Conservation (phyloP, 2,329 filamentous ascomycete genomes). For the Alternaria consortialis region DNA sequence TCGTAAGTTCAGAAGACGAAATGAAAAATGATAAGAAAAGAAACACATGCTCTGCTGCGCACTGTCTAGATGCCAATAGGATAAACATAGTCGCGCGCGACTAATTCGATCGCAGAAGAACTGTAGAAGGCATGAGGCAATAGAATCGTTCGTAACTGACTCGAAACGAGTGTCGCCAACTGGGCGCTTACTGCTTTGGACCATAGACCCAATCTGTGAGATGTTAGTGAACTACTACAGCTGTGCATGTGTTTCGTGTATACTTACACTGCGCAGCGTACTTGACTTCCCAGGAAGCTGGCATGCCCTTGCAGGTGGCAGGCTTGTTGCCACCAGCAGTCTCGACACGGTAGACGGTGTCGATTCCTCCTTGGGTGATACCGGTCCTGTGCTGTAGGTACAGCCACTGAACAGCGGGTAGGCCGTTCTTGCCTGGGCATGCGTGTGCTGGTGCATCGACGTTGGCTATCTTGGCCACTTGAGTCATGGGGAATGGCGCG, state of each 20-base stretch:
- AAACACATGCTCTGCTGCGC: not conserved
- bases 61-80: not conserved
- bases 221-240: constrained; percentile 10
- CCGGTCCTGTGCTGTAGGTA: constrained; percentile 54
- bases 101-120: constrained; percentile 1
- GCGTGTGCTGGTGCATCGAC: constrained; percentile 62
- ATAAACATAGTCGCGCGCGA: constrained; percentile 10
- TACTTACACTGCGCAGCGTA: constrained; percentile 54
- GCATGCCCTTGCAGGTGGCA: constrained; percentile 49
- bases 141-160: constrained; percentile 12
- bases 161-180: constrained; percentile 20
- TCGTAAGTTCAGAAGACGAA: constrained; percentile 14
- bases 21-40: constrained; percentile 4
- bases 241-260: not conserved
- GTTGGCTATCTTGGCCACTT: constrained; percentile 58
- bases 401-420: constrained; percentile 57
- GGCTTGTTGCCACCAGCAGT: constrained; percentile 58
- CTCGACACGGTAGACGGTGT: constrained; percentile 59
- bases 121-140: constrained; percentile 3
- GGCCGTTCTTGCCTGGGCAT: constrained; percentile 51
- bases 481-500: constrained; percentile 53
- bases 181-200: constrained; percentile 32
- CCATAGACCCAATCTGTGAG: constrained; percentile 57
- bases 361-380: constrained; percentile 51
- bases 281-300: constrained; percentile 48